Conservation (phyloP, 2,329 filamentous ascomycete genomes). For the Daldinia sp. region DNA sequence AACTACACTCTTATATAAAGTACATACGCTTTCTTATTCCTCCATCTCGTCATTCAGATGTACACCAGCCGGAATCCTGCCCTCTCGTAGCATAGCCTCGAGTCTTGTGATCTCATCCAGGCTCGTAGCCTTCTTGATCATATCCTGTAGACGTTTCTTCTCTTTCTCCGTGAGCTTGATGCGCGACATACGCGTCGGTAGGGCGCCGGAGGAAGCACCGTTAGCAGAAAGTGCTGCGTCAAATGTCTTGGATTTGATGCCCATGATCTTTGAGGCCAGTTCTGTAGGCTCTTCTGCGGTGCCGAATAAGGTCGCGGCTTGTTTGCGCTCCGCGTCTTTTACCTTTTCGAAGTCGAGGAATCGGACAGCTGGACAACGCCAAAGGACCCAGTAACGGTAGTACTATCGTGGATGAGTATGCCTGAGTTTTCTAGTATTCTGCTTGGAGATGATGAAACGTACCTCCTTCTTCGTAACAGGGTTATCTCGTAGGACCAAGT, state of each 20-base stretch:
- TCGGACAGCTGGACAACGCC: conserved; percentile 84
- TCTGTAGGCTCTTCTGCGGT: conserved; percentile 81
- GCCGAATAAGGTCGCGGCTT: conserved; percentile 86
- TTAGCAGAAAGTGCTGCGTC: conserved; percentile 61
- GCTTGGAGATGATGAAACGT: conserved; percentile 50
- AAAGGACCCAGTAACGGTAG: conserved; percentile 93
- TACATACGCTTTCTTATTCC: conserved; percentile 66
- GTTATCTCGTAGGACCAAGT: conserved; percentile 86
- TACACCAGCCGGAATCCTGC: conserved; percentile 80
- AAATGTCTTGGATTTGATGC: conserved; percentile 82
- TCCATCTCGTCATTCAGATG: conserved; percentile 70
- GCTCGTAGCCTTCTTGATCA: conserved; percentile 90
- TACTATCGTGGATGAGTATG: conserved; percentile 65
- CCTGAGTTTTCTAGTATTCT: background rate
- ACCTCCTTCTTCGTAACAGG: conserved; percentile 94
- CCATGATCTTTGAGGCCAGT: conserved; percentile 86
- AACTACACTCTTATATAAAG: conserved; percentile 48
- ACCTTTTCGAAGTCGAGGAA: conserved; percentile 96
- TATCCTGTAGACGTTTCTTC: conserved; percentile 83
- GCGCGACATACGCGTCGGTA: conserved; percentile 74
- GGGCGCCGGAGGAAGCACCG: conserved; percentile 60
- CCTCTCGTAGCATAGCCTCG: conserved; percentile 93
- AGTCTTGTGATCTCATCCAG: conserved; percentile 89
- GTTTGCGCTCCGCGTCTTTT: conserved; percentile 82
- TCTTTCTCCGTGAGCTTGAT: conserved; percentile 91